Conservation (phyloP, 2,329 filamentous ascomycete species). For the Calycina marina region DNA sequence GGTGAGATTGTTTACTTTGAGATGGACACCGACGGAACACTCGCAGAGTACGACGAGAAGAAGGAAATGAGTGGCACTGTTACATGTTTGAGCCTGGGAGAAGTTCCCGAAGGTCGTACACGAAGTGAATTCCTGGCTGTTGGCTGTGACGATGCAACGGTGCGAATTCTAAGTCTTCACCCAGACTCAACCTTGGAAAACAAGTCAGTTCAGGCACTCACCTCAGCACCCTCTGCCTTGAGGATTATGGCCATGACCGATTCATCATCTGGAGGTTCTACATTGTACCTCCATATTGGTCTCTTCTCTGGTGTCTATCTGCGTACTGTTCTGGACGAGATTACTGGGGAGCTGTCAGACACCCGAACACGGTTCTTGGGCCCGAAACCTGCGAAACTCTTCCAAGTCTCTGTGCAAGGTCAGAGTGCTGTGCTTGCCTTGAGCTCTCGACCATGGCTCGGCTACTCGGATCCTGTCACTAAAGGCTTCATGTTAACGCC, state of each 20-base stretch:
- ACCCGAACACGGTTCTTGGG: slow-evolving; percentile 91
- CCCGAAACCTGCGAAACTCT: slow-evolving; percentile 77
- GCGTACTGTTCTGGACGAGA: slow-evolving; percentile 83
- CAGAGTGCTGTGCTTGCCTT: slow-evolving; percentile 77
- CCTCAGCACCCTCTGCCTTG: slow-evolving; percentile 75
- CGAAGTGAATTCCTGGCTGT: slow-evolving; percentile 90
- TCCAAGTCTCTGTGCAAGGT: slow-evolving; percentile 76
- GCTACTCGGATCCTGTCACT: slow-evolving; percentile 77
- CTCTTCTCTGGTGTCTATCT: slow-evolving; percentile 93
- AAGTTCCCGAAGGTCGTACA: slow-evolving; percentile 78
- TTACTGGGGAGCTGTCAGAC: slow-evolving; percentile 89
- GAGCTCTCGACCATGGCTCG: slow-evolving; percentile 90
- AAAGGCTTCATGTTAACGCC: slow-evolving; percentile 87
- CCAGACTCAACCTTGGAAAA: slow-evolving; percentile 83
- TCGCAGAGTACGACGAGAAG: slow-evolving; percentile 90
- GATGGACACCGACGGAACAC: slow-evolving; percentile 79
- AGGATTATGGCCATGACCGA: slow-evolving; percentile 94
- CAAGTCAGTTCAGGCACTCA: slow-evolving; percentile 87
- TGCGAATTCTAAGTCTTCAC: slow-evolving; percentile 80
- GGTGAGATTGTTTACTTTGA: slow-evolving; percentile 98
- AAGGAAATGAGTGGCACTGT: slow-evolving; percentile 92
- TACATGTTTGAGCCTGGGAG: slow-evolving; percentile 83
- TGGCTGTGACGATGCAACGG: slow-evolving; percentile 91
- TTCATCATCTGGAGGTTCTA: slow-evolving; percentile 74
- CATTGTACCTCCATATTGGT: slow-evolving; percentile 89